phyloP scores from a whole-genome alignment of 345 rosid genomes.

The Syzygium oleosum region DNA sequence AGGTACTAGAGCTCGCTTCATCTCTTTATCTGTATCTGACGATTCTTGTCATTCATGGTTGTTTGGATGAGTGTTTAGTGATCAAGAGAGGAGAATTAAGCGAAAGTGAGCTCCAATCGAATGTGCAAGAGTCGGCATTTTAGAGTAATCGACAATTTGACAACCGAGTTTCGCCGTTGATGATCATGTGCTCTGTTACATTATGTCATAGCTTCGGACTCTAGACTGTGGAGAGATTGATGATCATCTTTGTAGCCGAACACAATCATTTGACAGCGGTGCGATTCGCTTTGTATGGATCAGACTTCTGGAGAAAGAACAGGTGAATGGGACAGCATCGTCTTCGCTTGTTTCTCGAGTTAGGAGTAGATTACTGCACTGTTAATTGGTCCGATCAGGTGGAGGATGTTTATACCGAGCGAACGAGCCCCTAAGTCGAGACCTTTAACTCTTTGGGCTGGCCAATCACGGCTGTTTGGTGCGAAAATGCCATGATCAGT shows the following conservation, averaged over 20 bases:
- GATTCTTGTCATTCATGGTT: neutral
- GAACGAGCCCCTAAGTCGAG: neutral
- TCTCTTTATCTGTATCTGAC: neutral
- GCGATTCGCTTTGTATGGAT: neutral
- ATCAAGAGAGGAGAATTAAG: neutral
- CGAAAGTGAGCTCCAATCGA: neutral
- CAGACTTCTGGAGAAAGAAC: neutral
- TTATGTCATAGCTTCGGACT: neutral
- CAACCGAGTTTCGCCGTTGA: neutral
- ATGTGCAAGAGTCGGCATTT: neutral
- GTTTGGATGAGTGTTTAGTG: neutral
- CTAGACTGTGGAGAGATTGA: neutral
- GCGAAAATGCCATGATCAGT: neutral
- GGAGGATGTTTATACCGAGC: neutral
- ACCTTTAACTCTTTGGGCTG: neutral
- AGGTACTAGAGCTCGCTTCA: constrained; percentile 1
- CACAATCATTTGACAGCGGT: neutral
- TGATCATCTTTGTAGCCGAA: neutral
- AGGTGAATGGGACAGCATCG: neutral
- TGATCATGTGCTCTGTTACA: neutral
- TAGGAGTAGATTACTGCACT: neutral
- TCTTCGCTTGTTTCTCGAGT: neutral
- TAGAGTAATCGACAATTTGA: neutral
- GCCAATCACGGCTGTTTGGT: neutral
- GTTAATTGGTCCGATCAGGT: neutral